Conservation (phyloP, 2,329 filamentous ascomycete species). For the Didymella segeticola region DNA sequence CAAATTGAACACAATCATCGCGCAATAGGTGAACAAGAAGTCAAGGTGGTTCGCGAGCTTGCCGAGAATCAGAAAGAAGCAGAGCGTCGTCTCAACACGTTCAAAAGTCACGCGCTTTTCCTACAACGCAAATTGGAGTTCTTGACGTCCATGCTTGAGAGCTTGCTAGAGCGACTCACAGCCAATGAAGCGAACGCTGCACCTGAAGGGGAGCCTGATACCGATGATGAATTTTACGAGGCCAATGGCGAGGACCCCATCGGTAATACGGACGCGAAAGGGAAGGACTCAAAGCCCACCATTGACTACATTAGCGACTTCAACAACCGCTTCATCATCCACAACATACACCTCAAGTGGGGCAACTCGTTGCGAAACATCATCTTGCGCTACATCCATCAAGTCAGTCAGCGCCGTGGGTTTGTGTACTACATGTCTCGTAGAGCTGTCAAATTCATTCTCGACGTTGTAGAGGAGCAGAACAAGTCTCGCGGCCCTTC, state of each 20-base stretch:
- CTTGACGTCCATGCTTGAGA: conserved; percentile 63
- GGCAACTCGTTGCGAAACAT: conserved; percentile 96
- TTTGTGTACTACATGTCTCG: conserved; percentile 98
- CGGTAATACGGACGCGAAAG: conserved; percentile 54
- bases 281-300: conserved; percentile 71
- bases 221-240: conserved; percentile 55
- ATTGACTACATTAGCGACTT: conserved; percentile 92
- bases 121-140: conserved; percentile 66
- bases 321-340: conserved; percentile 96
- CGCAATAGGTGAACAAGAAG: conserved; percentile 76
- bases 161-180: conserved; percentile 61
- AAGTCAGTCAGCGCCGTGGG: conserved; percentile 92
- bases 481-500: conserved; percentile 63
- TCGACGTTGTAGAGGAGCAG: conserved; percentile 97
- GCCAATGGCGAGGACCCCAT: conserved; percentile 61
- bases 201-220: conserved; percentile 52
- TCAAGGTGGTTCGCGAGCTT: conserved; percentile 64
- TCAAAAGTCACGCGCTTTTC: conserved; percentile 63
- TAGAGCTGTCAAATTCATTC: conserved; percentile 94
- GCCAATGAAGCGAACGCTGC: conserved; percentile 63
- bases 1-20: conserved; percentile 80
- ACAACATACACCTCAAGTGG: conserved; percentile 98
- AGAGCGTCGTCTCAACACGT: conserved; percentile 61
- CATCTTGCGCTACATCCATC: conserved; percentile 94
- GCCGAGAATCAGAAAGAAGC: conserved; percentile 60